phyloP scores from a whole-genome alignment of 805 yeast genomes.

The Saccharomycopsis javanensis region DNA sequence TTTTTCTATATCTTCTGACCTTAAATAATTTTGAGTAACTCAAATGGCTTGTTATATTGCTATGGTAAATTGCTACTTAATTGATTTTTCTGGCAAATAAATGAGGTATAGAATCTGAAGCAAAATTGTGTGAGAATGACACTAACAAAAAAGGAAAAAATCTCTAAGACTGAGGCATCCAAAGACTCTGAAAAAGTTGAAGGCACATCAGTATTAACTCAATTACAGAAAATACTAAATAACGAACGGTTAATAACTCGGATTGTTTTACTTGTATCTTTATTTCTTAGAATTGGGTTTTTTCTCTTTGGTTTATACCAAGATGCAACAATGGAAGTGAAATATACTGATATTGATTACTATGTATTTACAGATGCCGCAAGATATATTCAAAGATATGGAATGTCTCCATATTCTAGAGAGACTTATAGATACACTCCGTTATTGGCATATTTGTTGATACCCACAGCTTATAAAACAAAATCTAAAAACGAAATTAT shows the following conservation, averaged over 20 bases:
- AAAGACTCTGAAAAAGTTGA: neutral
- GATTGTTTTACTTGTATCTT: conserved; percentile 20
- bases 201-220: neutral
- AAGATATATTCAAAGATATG: conserved; percentile 41
- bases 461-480: conserved; percentile 52
- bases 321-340: conserved; percentile 66
- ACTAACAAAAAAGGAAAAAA: neutral
- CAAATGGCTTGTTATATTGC: too few relatives aligned
- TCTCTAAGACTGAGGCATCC: neutral
- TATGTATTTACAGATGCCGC: conserved; percentile 92
- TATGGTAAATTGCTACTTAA: too few relatives aligned
- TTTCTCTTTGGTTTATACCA: conserved; percentile 78
- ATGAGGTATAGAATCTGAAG: too few relatives aligned
- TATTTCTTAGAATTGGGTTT: conserved; percentile 46
- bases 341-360: conserved; percentile 92
- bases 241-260: neutral
- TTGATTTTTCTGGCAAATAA: too few relatives aligned
- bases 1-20: too few relatives aligned
- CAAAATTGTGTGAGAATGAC: too few relatives aligned
- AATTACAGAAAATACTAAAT: neutral
- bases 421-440: conserved; percentile 95
- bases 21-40: too few relatives aligned
- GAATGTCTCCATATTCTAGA: conserved; percentile 63
- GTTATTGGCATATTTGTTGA: conserved; percentile 68
- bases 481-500: conserved; percentile 42